Evolutionary conservation across 306 rosid genomes (phyloP).

Genomic region (Dryas drummondii): DNA sequence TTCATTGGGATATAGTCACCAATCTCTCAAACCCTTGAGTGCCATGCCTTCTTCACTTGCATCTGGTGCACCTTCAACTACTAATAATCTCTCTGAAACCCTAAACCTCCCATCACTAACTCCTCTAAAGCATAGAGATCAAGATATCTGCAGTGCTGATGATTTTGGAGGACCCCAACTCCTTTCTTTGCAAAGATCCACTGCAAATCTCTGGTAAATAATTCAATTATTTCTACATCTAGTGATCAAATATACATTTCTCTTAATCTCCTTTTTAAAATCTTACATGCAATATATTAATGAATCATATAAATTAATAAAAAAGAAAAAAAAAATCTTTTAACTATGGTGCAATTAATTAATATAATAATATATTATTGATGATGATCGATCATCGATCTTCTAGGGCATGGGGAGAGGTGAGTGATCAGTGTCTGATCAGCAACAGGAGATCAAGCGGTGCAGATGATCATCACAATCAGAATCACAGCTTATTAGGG

Average conservation of each 20-base stretch:
- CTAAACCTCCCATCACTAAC: constrained; percentile 45
- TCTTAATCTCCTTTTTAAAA: no score
- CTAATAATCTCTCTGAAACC: constrained; percentile 60
- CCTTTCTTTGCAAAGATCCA: constrained; percentile 79
- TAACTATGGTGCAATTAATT: no score
- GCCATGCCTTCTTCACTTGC: constrained; percentile 43
- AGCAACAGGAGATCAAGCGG: constrained; percentile 44
- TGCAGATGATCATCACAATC: constrained; percentile 26
- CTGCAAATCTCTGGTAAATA: constrained; percentile 68
- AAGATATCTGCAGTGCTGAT: constrained; percentile 20
- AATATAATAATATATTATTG: not conserved
- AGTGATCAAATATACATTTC: no score
- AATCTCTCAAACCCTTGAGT: constrained; percentile 50
- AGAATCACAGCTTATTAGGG: constrained; percentile 41
- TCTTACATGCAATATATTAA: no score
- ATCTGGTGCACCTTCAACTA: constrained; percentile 41
- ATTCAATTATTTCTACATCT: no score
- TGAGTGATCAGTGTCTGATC: constrained; percentile 38
- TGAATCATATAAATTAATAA: no score
- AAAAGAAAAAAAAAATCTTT: no score
- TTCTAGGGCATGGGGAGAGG: constrained; percentile 68
- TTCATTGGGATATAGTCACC: constrained; percentile 47
- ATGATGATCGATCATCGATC: not conserved
- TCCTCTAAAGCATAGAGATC: constrained; percentile 39
- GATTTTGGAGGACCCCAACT: constrained; percentile 56